Conservation (phyloP, 768 basidiomycete species). For the Clavaria fumosa region DNA sequence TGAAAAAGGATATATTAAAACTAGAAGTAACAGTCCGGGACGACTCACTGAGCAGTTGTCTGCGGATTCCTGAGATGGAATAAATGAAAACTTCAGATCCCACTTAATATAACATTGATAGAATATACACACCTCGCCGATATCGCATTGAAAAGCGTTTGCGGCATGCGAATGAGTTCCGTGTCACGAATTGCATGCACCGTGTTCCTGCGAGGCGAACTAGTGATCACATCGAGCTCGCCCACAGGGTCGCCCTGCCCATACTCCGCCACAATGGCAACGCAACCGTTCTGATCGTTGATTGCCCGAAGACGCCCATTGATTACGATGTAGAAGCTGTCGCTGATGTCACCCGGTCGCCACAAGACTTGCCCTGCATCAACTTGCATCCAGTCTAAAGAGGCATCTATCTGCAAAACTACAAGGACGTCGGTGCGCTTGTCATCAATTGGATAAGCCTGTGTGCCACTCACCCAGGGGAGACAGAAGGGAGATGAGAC, state of each 20-base stretch:
- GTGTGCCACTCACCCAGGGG: slow-evolving; percentile 51
- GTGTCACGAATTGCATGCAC: slow-evolving; percentile 97
- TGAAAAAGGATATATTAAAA: slow-evolving; percentile 1
- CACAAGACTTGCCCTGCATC: slow-evolving; percentile 91
- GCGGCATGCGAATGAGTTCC: slow-evolving; percentile 92
- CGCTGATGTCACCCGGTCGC: slow-evolving; percentile 78
- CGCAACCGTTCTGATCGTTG: slow-evolving; percentile 63
- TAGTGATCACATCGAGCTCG: slow-evolving; percentile 94
- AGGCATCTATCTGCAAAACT: slow-evolving; percentile 95
- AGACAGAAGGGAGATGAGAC: slow-evolving; percentile 88
- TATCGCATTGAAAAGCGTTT: slow-evolving; percentile 95
- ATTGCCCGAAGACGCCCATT: slow-evolving; percentile 92
- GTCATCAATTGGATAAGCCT: not conserved
- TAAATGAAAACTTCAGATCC: not conserved
- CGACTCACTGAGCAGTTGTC: slow-evolving; percentile 62
- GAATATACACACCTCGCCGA: slow-evolving; percentile 49
- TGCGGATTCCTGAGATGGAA: slow-evolving; percentile 55
- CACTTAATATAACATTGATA: slow-evolving; percentile 3
- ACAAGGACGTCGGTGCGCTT: slow-evolving; percentile 3
- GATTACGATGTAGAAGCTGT: slow-evolving; percentile 96
- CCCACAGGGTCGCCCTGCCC: slow-evolving; percentile 97
- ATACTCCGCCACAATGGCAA: slow-evolving; percentile 81
- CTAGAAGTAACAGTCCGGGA: not conserved
- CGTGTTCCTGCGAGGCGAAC: slow-evolving; percentile 71
- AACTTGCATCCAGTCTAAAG: slow-evolving; percentile 97